A percentile compares a stretch with the other conserved stretches of the same genome.
Evolutionary conservation across 1,139 yeast species (phyloP).

Genomic region (Saccharomyces hybrid): DNA sequence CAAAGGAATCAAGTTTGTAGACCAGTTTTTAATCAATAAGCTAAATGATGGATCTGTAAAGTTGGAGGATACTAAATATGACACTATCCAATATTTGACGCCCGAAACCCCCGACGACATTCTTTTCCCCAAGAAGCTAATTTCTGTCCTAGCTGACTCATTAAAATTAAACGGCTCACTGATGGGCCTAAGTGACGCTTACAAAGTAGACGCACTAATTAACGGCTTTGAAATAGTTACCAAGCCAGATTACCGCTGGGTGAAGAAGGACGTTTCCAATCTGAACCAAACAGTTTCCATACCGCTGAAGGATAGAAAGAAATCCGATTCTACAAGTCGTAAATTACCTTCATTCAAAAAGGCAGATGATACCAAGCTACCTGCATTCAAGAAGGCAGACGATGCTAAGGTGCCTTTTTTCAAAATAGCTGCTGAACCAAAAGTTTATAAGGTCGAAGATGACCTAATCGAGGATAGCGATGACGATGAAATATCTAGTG

Average conservation of each 20-base stretch:
- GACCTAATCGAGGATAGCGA: constrained; percentile 16
- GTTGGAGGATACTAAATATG: constrained; percentile 40
- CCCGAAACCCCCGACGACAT: constrained; percentile 39
- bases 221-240: constrained; percentile 25
- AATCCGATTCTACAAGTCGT: constrained; percentile 1
- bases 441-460: neutral
- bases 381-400: constrained; percentile 7
- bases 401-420: constrained; percentile 8
- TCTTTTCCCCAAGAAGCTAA: constrained; percentile 26
- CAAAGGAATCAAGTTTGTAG: constrained; percentile 17
- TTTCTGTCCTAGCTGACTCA: constrained; percentile 20
- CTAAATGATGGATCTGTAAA: constrained; percentile 51
- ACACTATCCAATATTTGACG: constrained; percentile 49
- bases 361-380: constrained; percentile 2
- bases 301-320: constrained; percentile 12
- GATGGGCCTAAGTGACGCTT: constrained; percentile 26
- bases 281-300: constrained; percentile 6
- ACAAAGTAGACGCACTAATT: constrained; percentile 29
- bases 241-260: constrained; percentile 22
- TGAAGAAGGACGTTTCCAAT: constrained; percentile 13
- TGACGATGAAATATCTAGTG: constrained; percentile 16
- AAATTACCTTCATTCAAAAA: constrained; percentile 2
- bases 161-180: constrained; percentile 22
- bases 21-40: constrained; percentile 51
- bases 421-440: constrained; percentile 4